phyloP scores from a whole-genome alignment of 257 asterid genomes.

The Fraxinus pennsylvanica region DNA sequence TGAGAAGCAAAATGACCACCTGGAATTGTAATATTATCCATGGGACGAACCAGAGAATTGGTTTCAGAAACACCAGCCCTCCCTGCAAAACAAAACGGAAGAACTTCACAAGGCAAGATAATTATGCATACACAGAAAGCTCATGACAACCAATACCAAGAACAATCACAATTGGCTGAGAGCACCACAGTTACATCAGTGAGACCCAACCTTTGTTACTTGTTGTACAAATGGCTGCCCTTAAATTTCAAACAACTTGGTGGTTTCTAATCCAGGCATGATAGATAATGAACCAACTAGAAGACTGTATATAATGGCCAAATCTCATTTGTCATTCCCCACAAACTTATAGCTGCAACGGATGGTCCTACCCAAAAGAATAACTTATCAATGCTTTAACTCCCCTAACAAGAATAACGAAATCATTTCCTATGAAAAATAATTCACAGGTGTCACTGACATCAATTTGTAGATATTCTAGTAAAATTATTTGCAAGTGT shows the following conservation, averaged over 20 bases:
- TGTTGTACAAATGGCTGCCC: background rate
- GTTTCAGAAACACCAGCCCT: constrained; percentile 49
- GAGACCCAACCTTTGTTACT: background rate
- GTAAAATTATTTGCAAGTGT: background rate
- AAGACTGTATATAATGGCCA: background rate
- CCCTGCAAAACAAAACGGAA: constrained; percentile 30
- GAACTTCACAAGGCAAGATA: background rate
- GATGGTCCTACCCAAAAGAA: background rate
- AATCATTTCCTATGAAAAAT: constrained; percentile 5
- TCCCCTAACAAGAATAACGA: background rate
- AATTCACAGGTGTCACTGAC: constrained; percentile 4
- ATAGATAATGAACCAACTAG: background rate
- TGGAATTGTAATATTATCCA: constrained; percentile 44
- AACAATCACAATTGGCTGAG: background rate
- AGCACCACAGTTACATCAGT: background rate
- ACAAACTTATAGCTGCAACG: constrained; percentile 3
- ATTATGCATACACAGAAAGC: background rate
- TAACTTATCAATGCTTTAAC: constrained; percentile 4
- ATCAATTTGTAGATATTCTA: background rate
- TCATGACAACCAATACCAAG: background rate
- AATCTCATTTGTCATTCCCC: constrained; percentile 1
- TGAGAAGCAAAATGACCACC: constrained; percentile 51
- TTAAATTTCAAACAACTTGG: background rate
- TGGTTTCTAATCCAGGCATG: background rate
- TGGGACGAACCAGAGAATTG: constrained; percentile 44